Conservation (phyloP, 768 basidiomycete species). For the Boletus vinaceobasis region DNA sequence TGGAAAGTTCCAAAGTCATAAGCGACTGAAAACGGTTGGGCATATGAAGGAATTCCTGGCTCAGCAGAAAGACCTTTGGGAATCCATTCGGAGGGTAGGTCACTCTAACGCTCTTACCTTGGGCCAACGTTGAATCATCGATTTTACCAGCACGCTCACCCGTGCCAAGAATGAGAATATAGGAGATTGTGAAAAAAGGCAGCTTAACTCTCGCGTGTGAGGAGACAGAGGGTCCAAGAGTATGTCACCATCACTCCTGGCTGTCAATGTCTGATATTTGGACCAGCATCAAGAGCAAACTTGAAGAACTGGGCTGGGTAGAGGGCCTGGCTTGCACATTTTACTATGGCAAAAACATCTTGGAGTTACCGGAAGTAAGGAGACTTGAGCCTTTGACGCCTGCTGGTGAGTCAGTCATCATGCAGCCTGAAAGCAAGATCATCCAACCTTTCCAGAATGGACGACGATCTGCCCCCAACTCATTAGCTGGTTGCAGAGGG, state of each 20-base stretch:
- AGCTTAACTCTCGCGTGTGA: not conserved
- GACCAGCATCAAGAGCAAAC: not conserved
- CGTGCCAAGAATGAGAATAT: slow-evolving; percentile 1
- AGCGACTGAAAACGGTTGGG: not conserved
- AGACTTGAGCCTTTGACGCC: slow-evolving; percentile 3
- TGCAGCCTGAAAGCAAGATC: not conserved
- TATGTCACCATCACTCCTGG: not conserved
- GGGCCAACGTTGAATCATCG: not conserved
- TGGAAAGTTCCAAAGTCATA: not conserved
- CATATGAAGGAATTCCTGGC: not conserved
- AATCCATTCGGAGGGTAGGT: slow-evolving; percentile 1
- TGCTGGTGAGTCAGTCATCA: slow-evolving; percentile 2
- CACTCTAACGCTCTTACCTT: not conserved
- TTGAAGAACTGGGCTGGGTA: not conserved
- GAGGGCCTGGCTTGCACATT: no score
- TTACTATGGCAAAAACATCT: not conserved
- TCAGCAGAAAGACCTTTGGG: not conserved
- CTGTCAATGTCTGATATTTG: not conserved
- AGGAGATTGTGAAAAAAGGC: not conserved
- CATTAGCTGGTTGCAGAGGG: not conserved
- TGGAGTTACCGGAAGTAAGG: slow-evolving; percentile 2
- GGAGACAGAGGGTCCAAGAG: slow-evolving; percentile 1
- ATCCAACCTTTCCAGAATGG: slow-evolving; percentile 7
- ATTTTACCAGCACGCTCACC: slow-evolving; percentile 4
- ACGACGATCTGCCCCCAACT: slow-evolving; percentile 1